Base-by-base conservation (phyloP, 176 grass and related monocot species). In the Zizania latifolia region DNA sequence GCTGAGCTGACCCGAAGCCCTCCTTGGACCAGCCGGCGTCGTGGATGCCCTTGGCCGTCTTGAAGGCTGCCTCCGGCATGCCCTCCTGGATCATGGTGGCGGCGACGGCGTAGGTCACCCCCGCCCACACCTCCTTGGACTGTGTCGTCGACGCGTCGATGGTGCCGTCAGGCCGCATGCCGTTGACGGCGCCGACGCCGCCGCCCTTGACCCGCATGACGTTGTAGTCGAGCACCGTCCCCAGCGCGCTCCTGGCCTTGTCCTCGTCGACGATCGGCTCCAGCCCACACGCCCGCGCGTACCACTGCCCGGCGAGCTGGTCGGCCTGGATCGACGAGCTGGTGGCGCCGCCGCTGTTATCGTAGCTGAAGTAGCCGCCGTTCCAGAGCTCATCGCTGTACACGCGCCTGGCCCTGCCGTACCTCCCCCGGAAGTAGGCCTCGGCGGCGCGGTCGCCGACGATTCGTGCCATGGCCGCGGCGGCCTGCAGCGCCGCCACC, bases 231-330 rank as follows among this genome's bases (percentile, higher is more conserved):
- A 90, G 84, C 78, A 98, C 75, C 51, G 61, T 88, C 16, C 59
- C 78, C 56, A 98, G 81, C 37, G 89, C 62, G 46, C 69, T 74
- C 38, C 71, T 75, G 13, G 89, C 87, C 88, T 92, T 88, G 17
- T 31, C 80, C 3, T 86, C 84, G 4, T 84, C 88, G 36, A 86
- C 88, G n/a, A 94, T 77, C 0, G 91, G 84, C 30, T 77, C 81
- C 23, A 98, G 75, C 14, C 91, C 84, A 54, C 94, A 94, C 23
- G 68, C 84, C 48, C 50, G 27, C 6, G 78, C 76, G 31, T 92
- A 98, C 91, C 94, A 98, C 31, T 98, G 88, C 7, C 91, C 94
- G 0, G 94, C 94, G 4, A 98, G 61, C 70, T 94, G 91, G 66
- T 98, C 91, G 10, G 94, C 86, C 75, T 84, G 85, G 62, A 98